Base-by-base conservation (phyloP, 192 early-diverging fungal genomes). In the Fimicolochytrium jonesii region DNA sequence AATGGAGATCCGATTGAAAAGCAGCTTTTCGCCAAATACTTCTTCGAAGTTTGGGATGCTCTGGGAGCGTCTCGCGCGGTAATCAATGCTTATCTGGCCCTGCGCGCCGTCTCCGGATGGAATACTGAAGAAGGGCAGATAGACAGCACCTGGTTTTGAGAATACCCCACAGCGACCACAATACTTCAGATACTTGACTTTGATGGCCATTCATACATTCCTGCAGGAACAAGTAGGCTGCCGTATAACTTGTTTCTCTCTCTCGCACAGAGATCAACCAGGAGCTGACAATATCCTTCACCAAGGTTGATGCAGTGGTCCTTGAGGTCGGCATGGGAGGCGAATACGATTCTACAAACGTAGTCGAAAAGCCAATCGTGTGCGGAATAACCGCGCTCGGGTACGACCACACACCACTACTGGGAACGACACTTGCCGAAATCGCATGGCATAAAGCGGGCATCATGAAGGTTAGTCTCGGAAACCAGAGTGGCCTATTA, bases 161-260 rank as follows among this genome's bases (percentile, higher is more conserved):
- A n/a, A n/a, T n/a, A n/a, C n/a, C n/a, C n/a, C 68, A 6, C 56
- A 70, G 5, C 82, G 72, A 30, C 88, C 94, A 18, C 80, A 81
- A 25, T 99, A 99, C 65, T 99, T 97, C 59, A 73, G 93, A 50
- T 96, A 85, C 71, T 74, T 99, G 60, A 93, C 93, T 3, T 69
- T 96, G 34, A 73, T 99, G 75, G 91, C 96, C 0, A 89, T 89
- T 53, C 93, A 97, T 71, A 76, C 76, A 4, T 96, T 99, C 68
- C 70, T 93, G 59, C 72, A 73, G 17, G 92, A 96, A 61, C 71
- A 84, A 47, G 81, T 80, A 68, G 33, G 31, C n/a, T n/a, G n/a
- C n/a, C n/a, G n/a, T n/a, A n/a, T n/a, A n/a, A n/a, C n/a, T n/a
- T n/a, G n/a, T n/a, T n/a, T n/a, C n/a, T n/a, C n/a, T n/a, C n/a